phyloP scores from a whole-genome alignment of 129 eudicot genomes.

The Centaurea solstitialis region DNA sequence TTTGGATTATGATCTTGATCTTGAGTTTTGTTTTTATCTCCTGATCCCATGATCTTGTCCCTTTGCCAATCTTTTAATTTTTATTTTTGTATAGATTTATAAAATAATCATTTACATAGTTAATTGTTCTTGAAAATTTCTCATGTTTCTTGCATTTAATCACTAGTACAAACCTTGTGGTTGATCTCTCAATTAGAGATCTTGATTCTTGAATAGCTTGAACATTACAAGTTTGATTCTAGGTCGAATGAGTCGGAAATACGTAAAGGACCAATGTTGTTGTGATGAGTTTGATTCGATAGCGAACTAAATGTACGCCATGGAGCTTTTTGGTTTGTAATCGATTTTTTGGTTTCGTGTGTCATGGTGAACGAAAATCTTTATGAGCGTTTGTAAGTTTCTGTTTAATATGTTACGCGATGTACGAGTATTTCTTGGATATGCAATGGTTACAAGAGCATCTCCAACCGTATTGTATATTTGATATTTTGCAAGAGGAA shows the following conservation, averaged over 20 bases:
- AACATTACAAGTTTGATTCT: background rate
- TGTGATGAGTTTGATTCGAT: background rate
- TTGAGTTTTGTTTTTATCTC: constrained; percentile 25
- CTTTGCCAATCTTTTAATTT: constrained; percentile 8
- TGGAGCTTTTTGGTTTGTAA: background rate
- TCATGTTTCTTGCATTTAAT: background rate
- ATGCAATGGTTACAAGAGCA: background rate
- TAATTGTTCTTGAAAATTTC: background rate
- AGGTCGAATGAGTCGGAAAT: background rate
- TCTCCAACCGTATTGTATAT: background rate
- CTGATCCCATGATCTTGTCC: constrained; percentile 21
- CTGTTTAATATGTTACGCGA: background rate
- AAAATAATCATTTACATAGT: background rate
- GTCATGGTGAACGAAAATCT: background rate
- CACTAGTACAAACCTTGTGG: background rate
- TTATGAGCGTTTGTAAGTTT: background rate
- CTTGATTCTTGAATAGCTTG: background rate
- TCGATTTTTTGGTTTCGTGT: background rate
- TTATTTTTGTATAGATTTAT: background rate
- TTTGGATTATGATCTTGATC: constrained; percentile 39
- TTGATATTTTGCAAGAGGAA: background rate
- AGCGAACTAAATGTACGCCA: background rate
- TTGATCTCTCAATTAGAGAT: background rate
- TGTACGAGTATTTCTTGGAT: background rate
- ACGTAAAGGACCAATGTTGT: background rate